Evolutionary conservation across 176 grass and related monocot genomes (phyloP), one percentile per base, ranked within the genome.

Genomic region (Oryza glaberrima): DNA sequence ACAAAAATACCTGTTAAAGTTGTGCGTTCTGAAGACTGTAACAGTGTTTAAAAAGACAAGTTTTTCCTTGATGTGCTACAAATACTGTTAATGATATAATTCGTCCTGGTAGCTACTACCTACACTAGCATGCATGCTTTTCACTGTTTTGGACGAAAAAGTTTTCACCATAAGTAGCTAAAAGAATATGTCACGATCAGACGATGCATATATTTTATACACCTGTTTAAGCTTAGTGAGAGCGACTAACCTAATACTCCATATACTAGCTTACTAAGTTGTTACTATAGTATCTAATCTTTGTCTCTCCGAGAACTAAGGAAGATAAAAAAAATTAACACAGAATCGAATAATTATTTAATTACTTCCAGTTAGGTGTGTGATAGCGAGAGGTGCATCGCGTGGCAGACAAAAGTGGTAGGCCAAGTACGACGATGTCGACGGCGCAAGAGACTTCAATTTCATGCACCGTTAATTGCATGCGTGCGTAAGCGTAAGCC

Each of bases 351-450:
- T 49, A 13, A 13, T 4, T 58, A 20, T n/a, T 56, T 32, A 32
- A 32, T 32, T n/a, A 9, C 20, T 23, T 23, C 2, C 4, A 22
- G 51, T 60, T 77, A 20, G 51, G 49, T 8, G 36, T 4, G 79
- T 34, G 79, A 71, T 7, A 65, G 67, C 3, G 65, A 32, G 54
- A 63, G 70, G 45, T 45, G 70, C 77, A 89, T 60, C 7, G 17
- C 30, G 20, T 47, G 17, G 14, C 71, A 67, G 88, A 77, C 82
- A 76, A 81, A 22, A 72, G 40, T 34, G 82, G 38, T 32, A 76
- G 6, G 32, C 65, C 49, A 81, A 77, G 81, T 52, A 83, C 77
- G 87, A 81, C 71, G 87, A 85, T 47, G 77, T 44, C 52, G 82
- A 70, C 44, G 77, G 7, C 28, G 82, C 43, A 30, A 20, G 47